Percentiles rank a stretch among this genome's conserved stretches.
These are phyloP conservation scores for Myxozyma mucilagina DNA, from an alignment of 805 yeast species.

Conservation along the genomic window DNA sequence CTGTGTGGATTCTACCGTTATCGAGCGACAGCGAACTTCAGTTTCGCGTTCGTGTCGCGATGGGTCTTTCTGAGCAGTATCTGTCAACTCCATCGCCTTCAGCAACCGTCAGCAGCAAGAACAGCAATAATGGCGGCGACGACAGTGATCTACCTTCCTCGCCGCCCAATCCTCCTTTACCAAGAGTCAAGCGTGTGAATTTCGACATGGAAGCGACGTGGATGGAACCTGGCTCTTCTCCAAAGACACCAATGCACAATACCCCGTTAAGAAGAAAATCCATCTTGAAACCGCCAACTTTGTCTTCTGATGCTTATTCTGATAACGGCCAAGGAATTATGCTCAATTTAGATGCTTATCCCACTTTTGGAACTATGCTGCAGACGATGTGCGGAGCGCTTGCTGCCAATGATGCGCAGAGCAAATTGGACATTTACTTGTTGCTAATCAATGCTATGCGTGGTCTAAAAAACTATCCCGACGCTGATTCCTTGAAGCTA, in stretches of 20 bases:
- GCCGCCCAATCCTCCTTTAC: constrained; percentile 1
- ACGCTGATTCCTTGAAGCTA: constrained; percentile 5
- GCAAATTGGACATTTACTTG: constrained; percentile 23
- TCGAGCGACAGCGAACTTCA: too few relatives aligned
- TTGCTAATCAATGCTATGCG: constrained; percentile 15
- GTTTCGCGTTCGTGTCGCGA: too few relatives aligned
- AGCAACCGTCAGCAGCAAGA: not conserved
- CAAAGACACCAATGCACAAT: constrained; percentile 7
- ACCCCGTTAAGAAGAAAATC: constrained; percentile 7
- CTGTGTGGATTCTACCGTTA: too few relatives aligned
- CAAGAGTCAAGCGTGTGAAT: constrained; percentile 19
- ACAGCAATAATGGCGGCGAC: not conserved
- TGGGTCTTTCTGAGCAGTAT: not conserved
- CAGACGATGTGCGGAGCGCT: constrained; percentile 22
- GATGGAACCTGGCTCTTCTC: constrained; percentile 8
- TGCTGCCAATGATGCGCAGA: constrained; percentile 14
- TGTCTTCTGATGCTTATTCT: not conserved
- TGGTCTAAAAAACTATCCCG: constrained; percentile 14
- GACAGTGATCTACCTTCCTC: constrained; percentile 1
- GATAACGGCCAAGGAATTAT: not conserved
- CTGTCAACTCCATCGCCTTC: not conserved
- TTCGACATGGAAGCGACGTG: constrained; percentile 12
- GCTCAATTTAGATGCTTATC: constrained; percentile 17
- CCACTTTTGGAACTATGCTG: constrained; percentile 22
- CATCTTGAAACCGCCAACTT: constrained; percentile 13